Evolutionary conservation across 805 yeast species (phyloP).

Genomic region (Metschnikowia gelsemii): DNA sequence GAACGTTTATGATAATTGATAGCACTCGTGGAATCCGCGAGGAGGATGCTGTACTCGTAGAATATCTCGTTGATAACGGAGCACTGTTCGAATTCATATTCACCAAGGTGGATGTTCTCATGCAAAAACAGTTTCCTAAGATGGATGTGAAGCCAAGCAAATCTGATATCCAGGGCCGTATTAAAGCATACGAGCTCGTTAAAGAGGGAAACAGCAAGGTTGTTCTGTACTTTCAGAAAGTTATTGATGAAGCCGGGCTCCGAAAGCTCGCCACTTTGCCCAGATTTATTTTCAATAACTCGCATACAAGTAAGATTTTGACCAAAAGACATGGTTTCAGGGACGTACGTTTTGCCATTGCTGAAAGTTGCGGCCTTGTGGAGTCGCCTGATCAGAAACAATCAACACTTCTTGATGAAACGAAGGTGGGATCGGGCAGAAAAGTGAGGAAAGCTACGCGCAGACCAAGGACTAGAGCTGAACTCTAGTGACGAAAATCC

Average conservation of each 20-base stretch:
- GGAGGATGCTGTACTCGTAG: constrained; percentile 55
- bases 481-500: not conserved
- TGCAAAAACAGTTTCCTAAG: constrained; percentile 25
- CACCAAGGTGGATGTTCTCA: constrained; percentile 69
- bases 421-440: not conserved
- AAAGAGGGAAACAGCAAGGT: constrained; percentile 28
- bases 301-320: constrained; percentile 35
- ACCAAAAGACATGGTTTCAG: constrained; percentile 51
- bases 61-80: constrained; percentile 51
- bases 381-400: constrained; percentile 2
- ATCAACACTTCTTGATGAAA: no score
- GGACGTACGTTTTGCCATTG: constrained; percentile 49
- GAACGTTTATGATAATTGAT: constrained; percentile 62
- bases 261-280: constrained; percentile 40
- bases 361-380: constrained; percentile 51
- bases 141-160: constrained; percentile 12
- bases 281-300: constrained; percentile 53
- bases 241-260: constrained; percentile 38
- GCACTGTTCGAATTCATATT: constrained; percentile 71
- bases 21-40: constrained; percentile 57
- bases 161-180: constrained; percentile 7
- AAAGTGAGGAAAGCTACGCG: constrained; percentile 5
- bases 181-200: constrained; percentile 14
- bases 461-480: constrained; percentile 2
- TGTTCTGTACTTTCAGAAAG: constrained; percentile 28